These are phyloP conservation scores for Penicillium manginii DNA, from an alignment of 495 filamentous ascomycete species.

Conservation along the genomic window DNA sequence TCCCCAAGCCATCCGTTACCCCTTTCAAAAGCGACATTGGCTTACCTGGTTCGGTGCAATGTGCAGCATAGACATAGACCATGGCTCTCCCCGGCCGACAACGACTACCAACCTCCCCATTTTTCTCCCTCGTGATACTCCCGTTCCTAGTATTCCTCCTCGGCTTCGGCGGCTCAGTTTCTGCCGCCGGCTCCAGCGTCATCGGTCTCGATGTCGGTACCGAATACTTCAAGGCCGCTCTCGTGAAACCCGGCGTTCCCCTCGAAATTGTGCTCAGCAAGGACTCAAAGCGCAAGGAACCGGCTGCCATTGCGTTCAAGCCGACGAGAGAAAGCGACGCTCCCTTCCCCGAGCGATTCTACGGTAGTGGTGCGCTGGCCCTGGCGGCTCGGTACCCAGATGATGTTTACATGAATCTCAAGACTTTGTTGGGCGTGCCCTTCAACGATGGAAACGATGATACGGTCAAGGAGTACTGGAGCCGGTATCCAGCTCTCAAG, in stretches of 20 bases:
- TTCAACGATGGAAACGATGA: slow-evolving; percentile 56
- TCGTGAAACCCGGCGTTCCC: slow-evolving; percentile 97
- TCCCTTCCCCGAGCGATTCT: slow-evolving; percentile 82
- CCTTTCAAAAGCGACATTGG: not conserved
- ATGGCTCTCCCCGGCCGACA: slow-evolving; percentile 58
- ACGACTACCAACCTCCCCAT: slow-evolving; percentile 41
- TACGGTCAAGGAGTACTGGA: slow-evolving; percentile 66
- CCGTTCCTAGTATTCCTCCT: slow-evolving; percentile 58
- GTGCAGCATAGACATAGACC: slow-evolving; percentile 38
- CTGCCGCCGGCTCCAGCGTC: slow-evolving; percentile 70
- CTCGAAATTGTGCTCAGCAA: slow-evolving; percentile 99
- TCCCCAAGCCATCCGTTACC: not conserved
- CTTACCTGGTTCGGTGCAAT: slow-evolving; percentile 20
- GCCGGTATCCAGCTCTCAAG: slow-evolving; percentile 67
- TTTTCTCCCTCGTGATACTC: slow-evolving; percentile 42
- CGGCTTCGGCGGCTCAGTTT: slow-evolving; percentile 60
- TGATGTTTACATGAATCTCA: slow-evolving; percentile 93
- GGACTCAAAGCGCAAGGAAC: slow-evolving; percentile 96
- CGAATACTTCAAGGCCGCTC: slow-evolving; percentile 93
- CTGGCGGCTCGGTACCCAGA: slow-evolving; percentile 85
- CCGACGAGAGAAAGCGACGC: slow-evolving; percentile 63
- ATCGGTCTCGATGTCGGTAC: slow-evolving; percentile 94
- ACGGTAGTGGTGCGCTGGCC: slow-evolving; percentile 88
- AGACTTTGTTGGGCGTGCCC: slow-evolving; percentile 76
- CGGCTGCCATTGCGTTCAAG: slow-evolving; percentile 91